A percentile compares a stretch with the other conserved stretches of the same genome.
Evolutionary conservation across 345 rosid species (phyloP).

Genomic region (Corchorus olitorius): DNA sequence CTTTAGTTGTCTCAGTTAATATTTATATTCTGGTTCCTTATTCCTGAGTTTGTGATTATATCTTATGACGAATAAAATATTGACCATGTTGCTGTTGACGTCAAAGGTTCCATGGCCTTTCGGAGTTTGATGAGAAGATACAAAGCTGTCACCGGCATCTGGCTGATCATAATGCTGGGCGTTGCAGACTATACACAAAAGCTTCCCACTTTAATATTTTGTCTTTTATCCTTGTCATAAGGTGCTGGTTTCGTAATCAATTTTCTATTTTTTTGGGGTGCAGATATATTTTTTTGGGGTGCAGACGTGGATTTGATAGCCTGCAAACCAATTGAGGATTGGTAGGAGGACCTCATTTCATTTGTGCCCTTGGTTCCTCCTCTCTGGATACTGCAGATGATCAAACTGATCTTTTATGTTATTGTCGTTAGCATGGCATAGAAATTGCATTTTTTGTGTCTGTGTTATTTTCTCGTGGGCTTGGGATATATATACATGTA

Average conservation of each 20-base stretch:
- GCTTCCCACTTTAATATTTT: conserved; percentile 48
- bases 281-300: conserved; percentile 6
- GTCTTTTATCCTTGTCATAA: conserved; percentile 43
- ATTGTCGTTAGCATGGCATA: no score
- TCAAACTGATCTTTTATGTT: no score
- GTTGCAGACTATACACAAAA: conserved; percentile 83
- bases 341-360: no score
- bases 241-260: conserved; percentile 45
- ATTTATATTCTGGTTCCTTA: not conserved
- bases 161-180: conserved; percentile 95
- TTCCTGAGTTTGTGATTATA: not conserved
- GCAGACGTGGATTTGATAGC: no score
- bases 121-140: conserved; percentile 93
- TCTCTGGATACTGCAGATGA: no score
- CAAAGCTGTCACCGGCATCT: conserved; percentile 90
- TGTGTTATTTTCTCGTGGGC: no score
- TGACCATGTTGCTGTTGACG: conserved; percentile 17
- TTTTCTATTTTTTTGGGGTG: not conserved
- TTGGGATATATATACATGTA: no score
- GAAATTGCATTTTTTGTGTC: no score
- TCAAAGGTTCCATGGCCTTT: conserved; percentile 78
- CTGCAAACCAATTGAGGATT: no score
- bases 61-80: not conserved
- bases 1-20: not conserved
- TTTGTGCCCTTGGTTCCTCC: no score